A percentile compares a stretch with the other conserved stretches of the same genome.
Evolutionary conservation across 148 eudicot genomes (phyloP).

Genomic region (Rhododendron williamsianum): DNA sequence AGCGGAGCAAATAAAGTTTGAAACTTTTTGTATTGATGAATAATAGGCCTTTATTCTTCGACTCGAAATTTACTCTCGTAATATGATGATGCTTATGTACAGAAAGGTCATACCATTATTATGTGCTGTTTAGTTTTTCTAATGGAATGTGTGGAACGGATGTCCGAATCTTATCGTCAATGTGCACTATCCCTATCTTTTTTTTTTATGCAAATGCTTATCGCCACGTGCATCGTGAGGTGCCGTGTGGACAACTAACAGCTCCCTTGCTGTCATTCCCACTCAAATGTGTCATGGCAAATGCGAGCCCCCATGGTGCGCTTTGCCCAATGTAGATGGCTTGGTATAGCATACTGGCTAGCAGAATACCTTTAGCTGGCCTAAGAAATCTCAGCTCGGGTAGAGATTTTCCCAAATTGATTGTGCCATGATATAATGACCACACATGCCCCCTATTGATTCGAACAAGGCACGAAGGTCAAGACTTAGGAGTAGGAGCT

Average conservation of each 20-base stretch:
- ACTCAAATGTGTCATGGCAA: neutral
- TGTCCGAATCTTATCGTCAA: no score
- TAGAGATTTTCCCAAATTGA: neutral
- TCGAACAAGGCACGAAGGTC: neutral
- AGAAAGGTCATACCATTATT: no score
- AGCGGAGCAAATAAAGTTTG: neutral
- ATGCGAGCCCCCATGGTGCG: neutral
- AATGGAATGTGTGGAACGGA: no score
- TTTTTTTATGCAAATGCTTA: no score
- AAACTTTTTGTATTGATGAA: neutral
- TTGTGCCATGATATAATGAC: neutral
- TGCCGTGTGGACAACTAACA: neutral
- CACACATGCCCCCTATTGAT: neutral
- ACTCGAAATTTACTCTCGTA: neutral
- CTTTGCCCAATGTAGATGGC: neutral
- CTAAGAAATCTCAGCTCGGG: neutral
- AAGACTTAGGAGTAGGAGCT: neutral
- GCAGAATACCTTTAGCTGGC: neutral
- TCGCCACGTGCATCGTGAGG: no score
- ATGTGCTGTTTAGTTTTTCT: neutral
- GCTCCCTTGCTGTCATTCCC: neutral
- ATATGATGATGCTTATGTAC: neutral
- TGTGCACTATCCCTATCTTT: no score
- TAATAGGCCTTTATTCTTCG: neutral
- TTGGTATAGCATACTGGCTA: neutral